Conservation (phyloP, 2,329 filamentous ascomycete species). For the Xylariaceae sp. region DNA sequence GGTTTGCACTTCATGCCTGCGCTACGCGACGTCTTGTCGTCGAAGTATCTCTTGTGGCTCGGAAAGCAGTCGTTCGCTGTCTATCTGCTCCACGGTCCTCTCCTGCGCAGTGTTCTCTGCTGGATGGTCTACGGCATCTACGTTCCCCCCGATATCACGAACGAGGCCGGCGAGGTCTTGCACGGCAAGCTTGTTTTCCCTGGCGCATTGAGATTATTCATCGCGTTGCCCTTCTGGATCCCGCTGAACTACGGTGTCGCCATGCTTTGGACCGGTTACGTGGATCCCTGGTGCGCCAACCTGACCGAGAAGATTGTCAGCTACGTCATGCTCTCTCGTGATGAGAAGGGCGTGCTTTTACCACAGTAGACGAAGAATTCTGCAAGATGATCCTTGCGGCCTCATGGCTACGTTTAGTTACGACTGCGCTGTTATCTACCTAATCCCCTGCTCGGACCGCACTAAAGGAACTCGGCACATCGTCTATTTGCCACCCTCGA, state of each 20-base stretch:
- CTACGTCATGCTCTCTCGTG: slow-evolving; percentile 30
- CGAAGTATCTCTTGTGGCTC: slow-evolving; percentile 54
- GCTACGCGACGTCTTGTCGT: slow-evolving; percentile 49
- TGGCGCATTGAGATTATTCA: slow-evolving; percentile 33
- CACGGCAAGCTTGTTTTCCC: slow-evolving; percentile 37
- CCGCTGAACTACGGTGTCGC: slow-evolving; percentile 43
- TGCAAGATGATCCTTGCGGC: not conserved
- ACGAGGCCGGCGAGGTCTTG: slow-evolving; percentile 35
- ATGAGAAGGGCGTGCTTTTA: slow-evolving; percentile 32
- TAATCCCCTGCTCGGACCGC: not conserved
- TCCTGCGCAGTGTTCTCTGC: slow-evolving; percentile 54
- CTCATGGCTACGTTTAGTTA: not conserved
- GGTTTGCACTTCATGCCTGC: slow-evolving; percentile 32
- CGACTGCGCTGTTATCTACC: not conserved
- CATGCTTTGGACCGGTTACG: slow-evolving; percentile 47
- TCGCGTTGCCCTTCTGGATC: slow-evolving; percentile 42
- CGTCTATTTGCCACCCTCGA: slow-evolving; percentile 1
- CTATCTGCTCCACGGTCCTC: slow-evolving; percentile 57
- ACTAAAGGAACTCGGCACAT: not conserved
- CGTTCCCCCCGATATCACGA: slow-evolving; percentile 33
- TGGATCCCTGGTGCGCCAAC: slow-evolving; percentile 47
- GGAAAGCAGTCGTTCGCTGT: slow-evolving; percentile 61
- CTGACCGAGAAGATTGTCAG: slow-evolving; percentile 38
- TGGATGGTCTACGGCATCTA: slow-evolving; percentile 53
- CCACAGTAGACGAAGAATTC: slow-evolving; percentile 23